Conservation (phyloP, 2,329 filamentous ascomycete species). For the Sporothrix pseudoabietina region DNA sequence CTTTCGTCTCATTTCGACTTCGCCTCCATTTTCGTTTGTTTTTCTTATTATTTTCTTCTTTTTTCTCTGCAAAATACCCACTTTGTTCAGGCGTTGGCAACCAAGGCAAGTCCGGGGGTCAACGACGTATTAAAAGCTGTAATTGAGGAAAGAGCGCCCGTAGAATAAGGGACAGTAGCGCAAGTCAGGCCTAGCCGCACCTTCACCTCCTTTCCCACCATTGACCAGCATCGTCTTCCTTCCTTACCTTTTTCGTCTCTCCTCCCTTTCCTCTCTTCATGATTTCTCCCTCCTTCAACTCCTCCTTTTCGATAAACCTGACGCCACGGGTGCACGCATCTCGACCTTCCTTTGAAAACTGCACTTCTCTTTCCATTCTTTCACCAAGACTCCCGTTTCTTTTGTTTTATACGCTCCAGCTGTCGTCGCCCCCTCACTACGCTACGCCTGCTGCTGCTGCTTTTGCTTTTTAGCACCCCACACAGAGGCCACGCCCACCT, state of each 20-base stretch:
- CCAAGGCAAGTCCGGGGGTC: conserved; percentile 29
- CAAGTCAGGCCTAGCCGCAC: neutral
- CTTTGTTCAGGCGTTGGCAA: conserved; percentile 1
- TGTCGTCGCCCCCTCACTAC: neutral
- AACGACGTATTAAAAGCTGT: conserved; percentile 11
- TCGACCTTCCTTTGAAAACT: conserved; percentile 15
- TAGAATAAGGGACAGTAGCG: conserved; percentile 17
- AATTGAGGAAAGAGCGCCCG: conserved; percentile 10
- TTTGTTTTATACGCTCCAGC: conserved; percentile 9
- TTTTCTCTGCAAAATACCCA: conserved; percentile 25
- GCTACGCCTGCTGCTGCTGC: neutral
- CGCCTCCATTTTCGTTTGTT: conserved; percentile 22
- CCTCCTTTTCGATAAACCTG: neutral
- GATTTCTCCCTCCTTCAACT: conserved; percentile 18
- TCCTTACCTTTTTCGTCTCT: neutral
- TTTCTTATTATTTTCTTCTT: conserved; percentile 22
- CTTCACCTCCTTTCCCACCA: conserved; percentile 28
- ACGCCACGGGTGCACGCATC: conserved; percentile 19
- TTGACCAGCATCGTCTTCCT: conserved; percentile 6
- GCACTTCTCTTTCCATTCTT: conserved; percentile 19
- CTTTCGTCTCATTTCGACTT: neutral
- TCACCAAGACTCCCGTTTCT: conserved; percentile 17
- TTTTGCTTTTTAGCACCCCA: conserved; percentile 19
- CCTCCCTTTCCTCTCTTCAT: neutral
- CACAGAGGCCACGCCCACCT: conserved; percentile 27